Evolutionary conservation across 2,329 filamentous ascomycete genomes (phyloP).

Genomic region (Beauveria sp.): DNA sequence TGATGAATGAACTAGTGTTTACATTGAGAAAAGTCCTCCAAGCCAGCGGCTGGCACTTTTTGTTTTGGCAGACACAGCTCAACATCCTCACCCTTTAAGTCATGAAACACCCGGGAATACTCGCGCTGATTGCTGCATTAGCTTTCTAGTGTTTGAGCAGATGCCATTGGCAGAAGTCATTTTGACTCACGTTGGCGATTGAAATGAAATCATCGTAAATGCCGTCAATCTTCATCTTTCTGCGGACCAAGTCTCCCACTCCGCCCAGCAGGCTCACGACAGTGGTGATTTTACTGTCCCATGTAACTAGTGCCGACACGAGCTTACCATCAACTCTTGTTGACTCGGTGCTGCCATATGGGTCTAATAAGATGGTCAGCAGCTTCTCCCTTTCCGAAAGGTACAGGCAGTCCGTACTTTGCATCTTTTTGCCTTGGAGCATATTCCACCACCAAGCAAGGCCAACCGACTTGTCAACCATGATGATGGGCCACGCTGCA

Average conservation of each 20-base stretch:
- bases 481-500: conserved; percentile 28
- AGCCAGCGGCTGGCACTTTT: conserved; percentile 18
- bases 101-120: conserved; percentile 22
- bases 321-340: conserved; percentile 30
- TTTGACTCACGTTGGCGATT: conserved; percentile 19
- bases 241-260: conserved; percentile 28
- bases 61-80: conserved; percentile 21
- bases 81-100: conserved; percentile 23
- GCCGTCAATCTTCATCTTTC: conserved; percentile 29
- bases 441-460: conserved; percentile 37
- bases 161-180: no score
- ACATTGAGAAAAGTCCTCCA: conserved; percentile 21
- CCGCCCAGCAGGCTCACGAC: conserved; percentile 32
- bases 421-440: conserved; percentile 34
- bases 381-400: background rate
- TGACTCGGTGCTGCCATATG: conserved; percentile 34
- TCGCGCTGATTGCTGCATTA: conserved; percentile 18
- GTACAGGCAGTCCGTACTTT: conserved; percentile 23
- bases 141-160: background rate
- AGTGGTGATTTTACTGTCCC: conserved; percentile 37
- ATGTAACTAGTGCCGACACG: conserved; percentile 32
- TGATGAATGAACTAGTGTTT: background rate
- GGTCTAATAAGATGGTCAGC: conserved; percentile 18
- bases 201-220: conserved; percentile 30
- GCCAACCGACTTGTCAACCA: conserved; percentile 30